phyloP scores from a whole-genome alignment of 1,284 basidiomycete genomes.

The Papiliotrema laurentii region DNA sequence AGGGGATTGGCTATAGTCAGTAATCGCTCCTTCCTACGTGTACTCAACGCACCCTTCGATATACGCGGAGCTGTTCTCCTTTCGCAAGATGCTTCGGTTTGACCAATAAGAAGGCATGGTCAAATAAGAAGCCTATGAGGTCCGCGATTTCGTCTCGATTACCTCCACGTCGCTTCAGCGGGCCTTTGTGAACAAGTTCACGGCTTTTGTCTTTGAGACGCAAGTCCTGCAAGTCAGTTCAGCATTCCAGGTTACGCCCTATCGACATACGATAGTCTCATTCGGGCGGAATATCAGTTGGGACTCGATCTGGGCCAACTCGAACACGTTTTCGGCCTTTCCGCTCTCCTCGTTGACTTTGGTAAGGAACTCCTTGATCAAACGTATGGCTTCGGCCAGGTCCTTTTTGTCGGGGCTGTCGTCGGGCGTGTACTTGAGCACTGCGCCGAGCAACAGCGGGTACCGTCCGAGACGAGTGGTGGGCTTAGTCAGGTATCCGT shows the following conservation, averaged over 20 bases:
- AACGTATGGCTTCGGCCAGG: conserved; percentile 72
- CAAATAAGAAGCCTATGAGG: conserved; percentile 90
- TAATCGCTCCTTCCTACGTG: not conserved
- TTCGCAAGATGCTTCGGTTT: conserved; percentile 84
- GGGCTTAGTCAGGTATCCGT: conserved; percentile 97
- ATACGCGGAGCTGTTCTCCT: conserved; percentile 89
- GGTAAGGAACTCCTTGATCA: conserved; percentile 76
- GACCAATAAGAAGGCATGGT: conserved; percentile 93
- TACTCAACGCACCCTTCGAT: conserved; percentile 66
- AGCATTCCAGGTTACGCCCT: not conserved
- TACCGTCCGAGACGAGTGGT: conserved; percentile 95
- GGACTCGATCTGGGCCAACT: conserved; percentile 81
- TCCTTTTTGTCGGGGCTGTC: conserved; percentile 81
- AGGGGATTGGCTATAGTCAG: conserved; percentile 76
- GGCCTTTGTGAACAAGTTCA: conserved; percentile 91
- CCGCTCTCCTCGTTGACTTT: conserved; percentile 91
- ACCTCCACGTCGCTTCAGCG: conserved; percentile 80
- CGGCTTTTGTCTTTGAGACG: conserved; percentile 79
- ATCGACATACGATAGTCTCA: conserved; percentile 69
- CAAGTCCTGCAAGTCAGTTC: conserved; percentile 60
- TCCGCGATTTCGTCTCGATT: conserved; percentile 75
- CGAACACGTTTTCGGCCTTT: conserved; percentile 88
- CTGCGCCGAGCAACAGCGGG: conserved; percentile 86
- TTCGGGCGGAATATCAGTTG: conserved; percentile 80
- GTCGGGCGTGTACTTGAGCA: conserved; percentile 87